Percentiles rank a stretch among this genome's conserved stretches.
Conservation (phyloP, 2,329 filamentous ascomycete species). For the Penicillium janthinellum region DNA sequence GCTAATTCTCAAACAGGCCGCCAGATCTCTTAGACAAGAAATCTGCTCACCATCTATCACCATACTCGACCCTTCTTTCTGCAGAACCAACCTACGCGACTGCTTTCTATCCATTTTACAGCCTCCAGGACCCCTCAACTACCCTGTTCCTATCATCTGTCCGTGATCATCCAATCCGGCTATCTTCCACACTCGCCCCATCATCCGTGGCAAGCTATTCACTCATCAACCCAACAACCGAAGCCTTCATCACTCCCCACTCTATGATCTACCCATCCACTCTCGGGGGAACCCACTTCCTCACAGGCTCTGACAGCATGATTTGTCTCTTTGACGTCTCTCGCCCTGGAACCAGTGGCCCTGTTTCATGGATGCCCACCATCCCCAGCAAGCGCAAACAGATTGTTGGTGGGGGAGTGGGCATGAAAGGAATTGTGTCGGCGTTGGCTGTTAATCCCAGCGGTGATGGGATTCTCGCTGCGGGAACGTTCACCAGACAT, state of each 20-base stretch:
- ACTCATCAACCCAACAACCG: slow-evolving; percentile 56
- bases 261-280: slow-evolving; percentile 56
- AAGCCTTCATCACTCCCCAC: slow-evolving; percentile 58
- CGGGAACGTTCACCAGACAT: slow-evolving; percentile 59
- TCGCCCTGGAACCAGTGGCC: slow-evolving; percentile 49
- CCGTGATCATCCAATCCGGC: slow-evolving; percentile 57
- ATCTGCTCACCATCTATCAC: slow-evolving; percentile 41
- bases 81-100: slow-evolving; percentile 57
- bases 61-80: slow-evolving; percentile 51
- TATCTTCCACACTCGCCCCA: slow-evolving; percentile 58
- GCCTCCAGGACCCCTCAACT: slow-evolving; percentile 53
- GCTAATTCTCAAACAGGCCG: slow-evolving; percentile 40
- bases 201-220: slow-evolving; percentile 55
- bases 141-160: slow-evolving; percentile 55
- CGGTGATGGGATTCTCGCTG: slow-evolving; percentile 55
- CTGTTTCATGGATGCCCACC: slow-evolving; percentile 49
- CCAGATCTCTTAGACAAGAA: slow-evolving; percentile 50
- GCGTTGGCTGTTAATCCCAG: slow-evolving; percentile 51
- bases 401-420: slow-evolving; percentile 49
- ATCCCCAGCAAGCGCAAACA: slow-evolving; percentile 53
- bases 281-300: slow-evolving; percentile 53
- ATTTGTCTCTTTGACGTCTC: slow-evolving; percentile 60
- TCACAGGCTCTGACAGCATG: slow-evolving; percentile 58
- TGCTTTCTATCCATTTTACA: slow-evolving; percentile 58
- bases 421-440: slow-evolving; percentile 60